Base-by-base conservation (phyloP, 1,284 basidiomycete species). In the Cryptococcus wingfieldii region DNA sequence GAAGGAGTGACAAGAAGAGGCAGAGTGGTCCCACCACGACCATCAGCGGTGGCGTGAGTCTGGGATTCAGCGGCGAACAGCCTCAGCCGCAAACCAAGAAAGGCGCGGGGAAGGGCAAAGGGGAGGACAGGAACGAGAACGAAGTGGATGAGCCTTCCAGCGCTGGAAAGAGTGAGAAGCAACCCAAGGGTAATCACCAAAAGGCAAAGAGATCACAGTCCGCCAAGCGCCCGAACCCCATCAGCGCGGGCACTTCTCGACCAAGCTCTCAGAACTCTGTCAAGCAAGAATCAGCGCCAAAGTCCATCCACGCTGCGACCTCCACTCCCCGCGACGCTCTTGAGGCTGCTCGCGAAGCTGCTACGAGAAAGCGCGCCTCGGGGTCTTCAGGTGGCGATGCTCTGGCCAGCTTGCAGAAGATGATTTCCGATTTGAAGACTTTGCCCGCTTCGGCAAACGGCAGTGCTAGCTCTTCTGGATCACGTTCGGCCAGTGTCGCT, bases 381-480 rank as follows among this genome's bases (percentile, higher is more conserved):
- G 55, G 59, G 28, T 49, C 58, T 14, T 65, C 65, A 48, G 64
- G 65, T 34, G 67, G 64, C 31, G 71, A 71, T 49, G 70, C 70
- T 10, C 56, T 75, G 14, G 60, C 62, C 48, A 72, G 65, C 54
- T 56, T 76, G 12, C 71, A 76, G 56, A 72, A 72, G 54, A 71
- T 76, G 71, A 76, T 76, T 37, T 70, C 70, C 31, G 72, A 75
- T 55, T 65, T 76, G 38, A 76, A 76, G 60, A 57, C 66, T 4
- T 57, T 75, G 13, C 67, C 71, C 10, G 56, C 55, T 18, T 52
- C 56, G 14, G 57, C 47, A 31, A 27, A 54, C 10, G 54, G 61
- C 12, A 39, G 57, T 25, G 60, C 58, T 5, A 62, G 53, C 43
- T 60, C 59, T 6, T 53, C 56, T n/a, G 60, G 56, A 9, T 60